Evolutionary conservation across 805 yeast genomes (phyloP).

Genomic region (Lipomyces spencermartinsiae): DNA sequence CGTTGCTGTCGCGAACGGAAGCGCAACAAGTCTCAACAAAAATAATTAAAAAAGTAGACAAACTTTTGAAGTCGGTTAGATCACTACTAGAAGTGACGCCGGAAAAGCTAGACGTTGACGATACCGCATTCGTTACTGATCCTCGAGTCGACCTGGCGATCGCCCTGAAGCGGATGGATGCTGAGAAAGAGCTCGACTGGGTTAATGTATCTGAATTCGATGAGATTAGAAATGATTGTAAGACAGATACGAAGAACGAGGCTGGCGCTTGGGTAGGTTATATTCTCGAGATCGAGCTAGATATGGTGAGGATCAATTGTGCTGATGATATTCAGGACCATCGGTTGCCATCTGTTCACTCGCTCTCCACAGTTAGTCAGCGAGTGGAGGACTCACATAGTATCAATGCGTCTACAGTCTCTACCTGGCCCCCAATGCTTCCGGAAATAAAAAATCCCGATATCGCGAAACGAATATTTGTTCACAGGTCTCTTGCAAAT

Average conservation of each 20-base stretch:
- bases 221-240: not conserved
- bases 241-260: slow-evolving; percentile 6
- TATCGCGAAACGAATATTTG: slow-evolving; percentile 73
- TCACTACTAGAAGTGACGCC: slow-evolving; percentile 33
- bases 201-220: slow-evolving; percentile 19
- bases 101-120: slow-evolving; percentile 26
- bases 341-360: slow-evolving; percentile 21
- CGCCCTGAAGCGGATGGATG: slow-evolving; percentile 25
- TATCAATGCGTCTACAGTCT: not conserved
- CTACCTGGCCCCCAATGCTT: slow-evolving; percentile 65
- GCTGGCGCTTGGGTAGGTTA: slow-evolving; percentile 17
- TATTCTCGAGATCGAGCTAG: not conserved
- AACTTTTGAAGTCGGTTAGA: slow-evolving; percentile 32
- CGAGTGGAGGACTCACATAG: slow-evolving; percentile 10
- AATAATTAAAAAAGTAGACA: slow-evolving; percentile 41
- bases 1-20: slow-evolving; percentile 6
- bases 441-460: slow-evolving; percentile 69
- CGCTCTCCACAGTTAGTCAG: slow-evolving; percentile 20
- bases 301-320: not conserved
- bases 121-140: slow-evolving; percentile 14
- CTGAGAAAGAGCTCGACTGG: slow-evolving; percentile 24
- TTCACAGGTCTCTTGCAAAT: slow-evolving; percentile 76
- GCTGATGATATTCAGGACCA: slow-evolving; percentile 10
- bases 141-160: slow-evolving; percentile 32
- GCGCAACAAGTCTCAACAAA: slow-evolving; percentile 17